A percentile compares a stretch with the other conserved stretches of the same genome.
Evolutionary conservation across 352 stramenopile species (phyloP).

Genomic region (Phytophthora sp.): DNA sequence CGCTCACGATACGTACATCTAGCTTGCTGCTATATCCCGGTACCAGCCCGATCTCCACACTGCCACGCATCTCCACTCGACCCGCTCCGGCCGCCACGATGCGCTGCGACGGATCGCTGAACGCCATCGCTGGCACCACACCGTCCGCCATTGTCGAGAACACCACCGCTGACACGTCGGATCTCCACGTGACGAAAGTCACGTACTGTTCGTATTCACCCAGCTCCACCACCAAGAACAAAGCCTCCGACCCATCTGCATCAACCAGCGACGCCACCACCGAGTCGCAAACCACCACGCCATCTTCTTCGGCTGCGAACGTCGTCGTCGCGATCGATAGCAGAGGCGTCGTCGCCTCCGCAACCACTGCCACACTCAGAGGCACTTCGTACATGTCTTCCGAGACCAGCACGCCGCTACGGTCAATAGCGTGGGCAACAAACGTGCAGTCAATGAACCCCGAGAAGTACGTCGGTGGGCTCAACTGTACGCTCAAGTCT

Average conservation of each 20-base stretch:
- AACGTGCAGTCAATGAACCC: conserved; percentile 38
- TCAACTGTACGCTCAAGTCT: conserved; percentile 30
- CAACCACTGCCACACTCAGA: conserved; percentile 25
- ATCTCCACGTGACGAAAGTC: conserved; percentile 28
- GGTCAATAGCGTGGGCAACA: conserved; percentile 24
- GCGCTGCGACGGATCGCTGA: conserved; percentile 1
- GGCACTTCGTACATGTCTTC: conserved; percentile 19
- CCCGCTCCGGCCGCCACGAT: conserved; percentile 14
- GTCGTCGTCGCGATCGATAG: conserved; percentile 10
- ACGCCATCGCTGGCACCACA: conserved; percentile 15
- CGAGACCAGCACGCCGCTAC: conserved; percentile 20
- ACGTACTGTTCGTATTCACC: conserved; percentile 19
- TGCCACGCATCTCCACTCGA: conserved; percentile 24
- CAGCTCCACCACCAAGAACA: conserved; percentile 43
- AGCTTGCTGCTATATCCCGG: conserved; percentile 31
- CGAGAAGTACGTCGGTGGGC: conserved; percentile 36
- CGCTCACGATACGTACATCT: conserved; percentile 17
- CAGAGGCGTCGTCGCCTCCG: conserved; percentile 35
- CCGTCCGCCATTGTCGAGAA: conserved; percentile 18
- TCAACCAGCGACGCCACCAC: conserved; percentile 41
- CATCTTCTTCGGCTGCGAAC: conserved; percentile 38
- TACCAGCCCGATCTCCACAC: conserved; percentile 32
- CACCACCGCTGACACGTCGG: conserved; percentile 10
- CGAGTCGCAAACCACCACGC: conserved; percentile 25
- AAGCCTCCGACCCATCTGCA: conserved; percentile 42